Evolutionary conservation across 169 alveolate genomes (phyloP).

Genomic region (Plasmodium gaboni): DNA sequence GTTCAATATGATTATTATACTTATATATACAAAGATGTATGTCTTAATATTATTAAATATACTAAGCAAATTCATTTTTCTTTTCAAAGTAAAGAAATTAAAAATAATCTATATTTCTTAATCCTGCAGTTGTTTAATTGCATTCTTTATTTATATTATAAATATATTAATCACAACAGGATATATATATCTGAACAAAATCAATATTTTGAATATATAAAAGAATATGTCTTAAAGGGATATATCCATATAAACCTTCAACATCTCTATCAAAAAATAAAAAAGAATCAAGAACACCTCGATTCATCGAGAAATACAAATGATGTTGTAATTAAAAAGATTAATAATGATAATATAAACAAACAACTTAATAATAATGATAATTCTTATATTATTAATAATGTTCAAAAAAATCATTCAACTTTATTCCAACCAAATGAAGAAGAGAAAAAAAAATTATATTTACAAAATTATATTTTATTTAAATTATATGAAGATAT

Average conservation of each 20-base stretch:
- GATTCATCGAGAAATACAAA: neutral
- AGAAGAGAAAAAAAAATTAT: slow-evolving; percentile 8
- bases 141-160: slow-evolving; percentile 41
- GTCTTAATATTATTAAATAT: slow-evolving; percentile 20
- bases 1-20: neutral
- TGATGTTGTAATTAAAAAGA: neutral
- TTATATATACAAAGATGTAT: slow-evolving; percentile 40
- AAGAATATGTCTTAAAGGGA: slow-evolving; percentile 7
- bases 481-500: slow-evolving; percentile 19
- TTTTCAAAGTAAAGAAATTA: neutral
- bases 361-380: neutral
- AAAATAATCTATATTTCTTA: neutral
- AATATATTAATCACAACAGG: slow-evolving; percentile 13
- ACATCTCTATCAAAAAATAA: neutral
- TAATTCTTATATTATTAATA: neutral
- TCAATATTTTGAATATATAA: slow-evolving; percentile 3
- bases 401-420: neutral
- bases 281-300: neutral
- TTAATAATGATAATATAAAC: neutral
- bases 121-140: slow-evolving; percentile 18
- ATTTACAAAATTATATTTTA: slow-evolving; percentile 16
- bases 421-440: neutral
- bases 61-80: slow-evolving; percentile 1
- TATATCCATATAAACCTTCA: slow-evolving; percentile 2
- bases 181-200: slow-evolving; percentile 4